Evolutionary conservation across 2,329 filamentous ascomycete genomes (phyloP), one percentile per base, ranked within the genome.

Genomic region (Botrytis sinoallii): DNA sequence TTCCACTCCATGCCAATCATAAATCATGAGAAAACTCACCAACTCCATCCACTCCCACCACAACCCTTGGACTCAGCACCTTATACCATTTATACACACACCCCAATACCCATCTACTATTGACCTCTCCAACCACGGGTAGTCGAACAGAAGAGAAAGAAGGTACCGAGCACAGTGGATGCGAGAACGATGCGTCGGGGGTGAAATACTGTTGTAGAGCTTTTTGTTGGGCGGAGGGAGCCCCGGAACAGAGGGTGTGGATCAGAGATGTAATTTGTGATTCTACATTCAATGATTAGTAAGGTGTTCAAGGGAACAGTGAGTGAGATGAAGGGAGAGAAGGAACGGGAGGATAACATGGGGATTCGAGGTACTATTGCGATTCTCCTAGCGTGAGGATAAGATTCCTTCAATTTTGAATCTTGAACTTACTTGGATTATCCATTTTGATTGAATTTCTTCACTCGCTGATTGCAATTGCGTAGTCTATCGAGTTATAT

Each of bases 51-150:
- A 97, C 85, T 1, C 87, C 83, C 20, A 95, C 83, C 61, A 90
- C 86, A 76, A 96, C 92, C 29, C 85, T 84, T 0, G 94, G 94
- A 75, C 90, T 93, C 80, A 97, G 85, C 76, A 95, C 92, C 79
- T 94, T 93, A 83, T 97, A 95, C 92, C 92, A 95, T 59, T 90
- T 88, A 80, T 93, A 97, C 73, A 97, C 91, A 77, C 87, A 86
- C 66, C 88, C 84, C 29, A 97, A 86, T 9, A 93, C 80, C 83
- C 86, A 89, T 61, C 93, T 86, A 16, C 92, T 95, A 76, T 91
- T 88, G 38, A 88, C 72, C 20, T 79, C 75, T 12, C 82, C 81
- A 0, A 84, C 76, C 3, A 86, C 77, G 1, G 85, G 86, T 1
- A 88, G 68, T 2, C 80, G 74, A 44, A 83, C 76, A 29, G 84